Evolutionary conservation across 2,329 filamentous ascomycete genomes (phyloP).

Genomic region (Botrytis pseudocinerea): DNA sequence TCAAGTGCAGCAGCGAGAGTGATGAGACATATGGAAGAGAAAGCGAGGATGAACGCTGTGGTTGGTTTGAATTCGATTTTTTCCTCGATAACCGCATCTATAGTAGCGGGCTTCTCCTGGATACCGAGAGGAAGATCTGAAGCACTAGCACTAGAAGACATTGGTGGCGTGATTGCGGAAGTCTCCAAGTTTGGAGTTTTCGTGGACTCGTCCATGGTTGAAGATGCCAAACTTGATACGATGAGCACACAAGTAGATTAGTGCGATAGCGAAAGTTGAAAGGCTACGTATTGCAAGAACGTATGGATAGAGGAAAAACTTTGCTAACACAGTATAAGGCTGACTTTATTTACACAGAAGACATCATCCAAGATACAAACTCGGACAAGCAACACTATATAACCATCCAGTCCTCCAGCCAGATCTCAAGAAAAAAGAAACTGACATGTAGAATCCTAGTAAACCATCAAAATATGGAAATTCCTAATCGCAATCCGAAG

Average conservation of each 20-base stretch:
- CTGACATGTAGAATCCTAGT: background rate
- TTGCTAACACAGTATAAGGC: background rate
- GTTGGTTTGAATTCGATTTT: constrained; percentile 33
- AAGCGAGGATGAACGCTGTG: constrained; percentile 34
- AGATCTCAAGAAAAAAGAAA: background rate
- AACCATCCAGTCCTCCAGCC: background rate
- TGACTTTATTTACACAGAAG: background rate
- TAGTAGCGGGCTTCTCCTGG: background rate
- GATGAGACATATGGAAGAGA: constrained; percentile 45
- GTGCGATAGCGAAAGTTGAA: no score
- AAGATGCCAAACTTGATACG: background rate
- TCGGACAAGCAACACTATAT: background rate
- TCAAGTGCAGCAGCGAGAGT: constrained; percentile 65
- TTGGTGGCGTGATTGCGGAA: background rate
- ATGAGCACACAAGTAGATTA: background rate
- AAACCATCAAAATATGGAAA: background rate
- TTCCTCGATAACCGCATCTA: no score
- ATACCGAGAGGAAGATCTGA: background rate
- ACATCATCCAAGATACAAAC: background rate
- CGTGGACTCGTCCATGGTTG: background rate
- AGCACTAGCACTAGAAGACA: background rate
- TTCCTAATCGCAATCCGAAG: background rate
- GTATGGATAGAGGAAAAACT: background rate
- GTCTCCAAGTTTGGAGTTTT: background rate
- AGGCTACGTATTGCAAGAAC: background rate